These are phyloP conservation scores for Xylaria sp. DNA, from an alignment of 2,329 filamentous ascomycete species.

Conservation along the genomic window DNA sequence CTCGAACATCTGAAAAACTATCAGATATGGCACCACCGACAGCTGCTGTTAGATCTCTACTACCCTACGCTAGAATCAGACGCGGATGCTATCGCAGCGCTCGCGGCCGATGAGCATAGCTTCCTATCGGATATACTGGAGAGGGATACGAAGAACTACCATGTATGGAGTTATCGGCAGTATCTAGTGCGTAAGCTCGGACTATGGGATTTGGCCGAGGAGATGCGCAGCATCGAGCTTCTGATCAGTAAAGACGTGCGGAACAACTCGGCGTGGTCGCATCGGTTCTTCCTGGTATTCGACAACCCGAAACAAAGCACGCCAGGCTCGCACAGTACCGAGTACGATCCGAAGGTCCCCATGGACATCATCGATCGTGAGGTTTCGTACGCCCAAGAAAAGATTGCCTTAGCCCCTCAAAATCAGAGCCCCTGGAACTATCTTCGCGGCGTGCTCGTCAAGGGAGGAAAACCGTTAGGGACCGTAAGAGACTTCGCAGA, in stretches of 20 bases:
- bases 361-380: conserved; percentile 77
- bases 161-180: conserved; percentile 97
- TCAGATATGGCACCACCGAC: conserved; percentile 90
- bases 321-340: conserved; percentile 59
- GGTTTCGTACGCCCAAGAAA: conserved; percentile 76
- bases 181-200: conserved; percentile 72
- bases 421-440: conserved; percentile 98
- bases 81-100: conserved; percentile 55
- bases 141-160: conserved; percentile 95
- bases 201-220: conserved; percentile 62
- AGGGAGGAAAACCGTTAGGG: conserved; percentile 66
- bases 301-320: conserved; percentile 66
- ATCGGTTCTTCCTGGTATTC: conserved; percentile 94
- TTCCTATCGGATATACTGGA: conserved; percentile 86
- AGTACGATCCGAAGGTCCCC: conserved; percentile 67
- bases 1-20: conserved; percentile 94
- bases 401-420: conserved; percentile 84
- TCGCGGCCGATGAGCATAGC: conserved; percentile 73
- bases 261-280: conserved; percentile 98
- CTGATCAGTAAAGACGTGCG: conserved; percentile 84
- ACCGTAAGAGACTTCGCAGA: conserved; percentile 61
- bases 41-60: conserved; percentile 71
- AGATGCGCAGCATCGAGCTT: conserved; percentile 76
- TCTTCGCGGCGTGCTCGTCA: conserved; percentile 77
- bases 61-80: conserved; percentile 62